phyloP scores from a whole-genome alignment of 345 rosid species.

The Reutealis trisperma region DNA sequence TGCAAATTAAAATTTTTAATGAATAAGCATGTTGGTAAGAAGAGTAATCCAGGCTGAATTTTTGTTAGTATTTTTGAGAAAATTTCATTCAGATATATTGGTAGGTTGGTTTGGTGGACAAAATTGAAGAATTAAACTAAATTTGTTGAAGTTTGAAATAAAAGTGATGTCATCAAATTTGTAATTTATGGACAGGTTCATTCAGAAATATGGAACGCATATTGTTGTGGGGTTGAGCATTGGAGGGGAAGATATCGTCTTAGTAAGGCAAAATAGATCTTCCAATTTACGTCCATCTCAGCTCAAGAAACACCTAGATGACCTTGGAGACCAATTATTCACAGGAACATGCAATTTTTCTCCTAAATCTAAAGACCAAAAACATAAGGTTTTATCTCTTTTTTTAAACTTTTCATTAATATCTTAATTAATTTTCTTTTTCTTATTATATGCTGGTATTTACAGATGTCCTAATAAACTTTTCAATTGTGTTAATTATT shows the following conservation, averaged over 20 bases:
- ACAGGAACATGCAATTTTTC: constrained; percentile 64
- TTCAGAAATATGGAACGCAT: constrained; percentile 89
- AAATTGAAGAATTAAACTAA: neutral
- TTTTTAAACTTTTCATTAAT: too few relatives aligned
- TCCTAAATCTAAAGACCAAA: constrained; percentile 41
- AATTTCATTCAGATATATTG: neutral
- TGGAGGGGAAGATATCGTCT: constrained; percentile 77
- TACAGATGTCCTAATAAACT: neutral
- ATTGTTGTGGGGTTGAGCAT: constrained; percentile 70
- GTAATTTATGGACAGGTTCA: constrained; percentile 54
- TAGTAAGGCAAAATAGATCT: constrained; percentile 68
- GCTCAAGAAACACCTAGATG: constrained; percentile 63
- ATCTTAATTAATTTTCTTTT: neutral
- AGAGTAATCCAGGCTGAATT: too few relatives aligned
- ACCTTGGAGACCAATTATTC: constrained; percentile 82
- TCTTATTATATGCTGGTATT: neutral
- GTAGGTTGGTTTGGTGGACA: neutral
- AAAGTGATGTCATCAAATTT: neutral
- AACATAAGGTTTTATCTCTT: constrained; percentile 44
- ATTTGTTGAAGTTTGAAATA: neutral
- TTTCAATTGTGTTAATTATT: neutral
- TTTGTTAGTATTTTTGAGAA: neutral
- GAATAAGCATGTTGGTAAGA: too few relatives aligned
- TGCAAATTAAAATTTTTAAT: too few relatives aligned
- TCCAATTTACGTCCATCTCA: constrained; percentile 54